Percentiles rank a stretch among this genome's conserved stretches.
Evolutionary conservation across 805 yeast genomes (phyloP).

Genomic region (Suhomyces tanzawaensis): DNA sequence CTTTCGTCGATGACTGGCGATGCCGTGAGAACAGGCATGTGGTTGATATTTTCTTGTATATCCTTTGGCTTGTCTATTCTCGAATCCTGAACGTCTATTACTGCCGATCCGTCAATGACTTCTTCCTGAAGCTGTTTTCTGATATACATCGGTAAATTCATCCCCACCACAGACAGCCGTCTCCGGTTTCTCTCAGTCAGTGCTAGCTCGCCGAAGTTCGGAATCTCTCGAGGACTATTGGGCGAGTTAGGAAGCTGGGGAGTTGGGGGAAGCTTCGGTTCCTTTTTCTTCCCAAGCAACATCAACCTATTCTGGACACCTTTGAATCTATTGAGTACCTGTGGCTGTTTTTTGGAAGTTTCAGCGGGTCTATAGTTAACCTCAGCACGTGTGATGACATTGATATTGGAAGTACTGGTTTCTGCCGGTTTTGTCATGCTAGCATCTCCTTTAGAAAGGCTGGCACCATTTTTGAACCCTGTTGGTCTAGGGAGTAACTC

Average conservation of each 20-base stretch:
- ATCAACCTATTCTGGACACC: constrained; percentile 15
- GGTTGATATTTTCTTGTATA: no score
- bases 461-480: constrained; percentile 2
- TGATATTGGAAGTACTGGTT: constrained; percentile 29
- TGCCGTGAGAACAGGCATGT: no score
- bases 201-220: no score
- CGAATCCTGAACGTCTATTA: no score
- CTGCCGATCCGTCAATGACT: no score
- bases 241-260: no score
- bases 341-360: constrained; percentile 1
- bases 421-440: constrained; percentile 29
- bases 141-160: constrained; percentile 35
- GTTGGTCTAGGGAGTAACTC: constrained; percentile 1
- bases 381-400: constrained; percentile 31
- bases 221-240: no score
- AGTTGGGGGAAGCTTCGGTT: no score
- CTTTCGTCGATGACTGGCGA: no score
- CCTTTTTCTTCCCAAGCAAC: constrained; percentile 8
- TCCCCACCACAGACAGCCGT: constrained; percentile 36
- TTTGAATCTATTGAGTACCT: constrained; percentile 8
- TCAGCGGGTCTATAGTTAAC: constrained; percentile 4
- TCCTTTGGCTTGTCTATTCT: no score
- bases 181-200: constrained; percentile 12
- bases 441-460: background rate
- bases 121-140: constrained; percentile 20